These are phyloP conservation scores for Fusarium protoensiforme DNA, from an alignment of 2,329 filamentous ascomycete genomes.

Conservation along the genomic window DNA sequence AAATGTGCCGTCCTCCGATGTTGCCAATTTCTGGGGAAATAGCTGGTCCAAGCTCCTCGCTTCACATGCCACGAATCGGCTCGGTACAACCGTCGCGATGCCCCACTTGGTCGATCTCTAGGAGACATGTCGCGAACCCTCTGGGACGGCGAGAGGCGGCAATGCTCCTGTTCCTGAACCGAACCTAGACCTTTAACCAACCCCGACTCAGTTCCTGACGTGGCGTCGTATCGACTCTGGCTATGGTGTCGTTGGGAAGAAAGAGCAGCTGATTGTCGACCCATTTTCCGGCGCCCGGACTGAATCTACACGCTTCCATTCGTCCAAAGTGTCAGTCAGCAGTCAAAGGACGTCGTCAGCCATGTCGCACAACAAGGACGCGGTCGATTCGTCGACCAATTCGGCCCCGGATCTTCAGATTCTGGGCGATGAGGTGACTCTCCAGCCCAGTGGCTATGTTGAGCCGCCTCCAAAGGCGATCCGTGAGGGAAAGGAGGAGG, in stretches of 20 bases:
- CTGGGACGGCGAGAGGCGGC: slow-evolving; percentile 11
- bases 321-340: slow-evolving; percentile 3
- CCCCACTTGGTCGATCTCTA: slow-evolving; percentile 39
- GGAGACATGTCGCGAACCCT: slow-evolving; percentile 23
- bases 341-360: slow-evolving; percentile 8
- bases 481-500: slow-evolving; percentile 70
- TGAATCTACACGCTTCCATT: slow-evolving; percentile 14
- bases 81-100: slow-evolving; percentile 33
- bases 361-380: slow-evolving; percentile 48
- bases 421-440: slow-evolving; percentile 77
- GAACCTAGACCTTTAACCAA: slow-evolving; percentile 17
- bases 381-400: slow-evolving; percentile 44
- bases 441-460: slow-evolving; percentile 78
- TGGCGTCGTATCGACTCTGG: slow-evolving; percentile 20
- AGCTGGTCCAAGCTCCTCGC: slow-evolving; percentile 40
- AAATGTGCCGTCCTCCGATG: slow-evolving; percentile 22
- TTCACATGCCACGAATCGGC: slow-evolving; percentile 40
- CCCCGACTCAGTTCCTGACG: slow-evolving; percentile 8
- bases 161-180: slow-evolving; percentile 14
- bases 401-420: slow-evolving; percentile 83
- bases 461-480: slow-evolving; percentile 56
- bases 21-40: slow-evolving; percentile 31
- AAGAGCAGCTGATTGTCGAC: slow-evolving; percentile 29
- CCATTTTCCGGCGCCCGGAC: slow-evolving; percentile 15
- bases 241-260: slow-evolving; percentile 34